phyloP scores from a whole-genome alignment of 805 yeast genomes.

The Yamadazyma philogaea region DNA sequence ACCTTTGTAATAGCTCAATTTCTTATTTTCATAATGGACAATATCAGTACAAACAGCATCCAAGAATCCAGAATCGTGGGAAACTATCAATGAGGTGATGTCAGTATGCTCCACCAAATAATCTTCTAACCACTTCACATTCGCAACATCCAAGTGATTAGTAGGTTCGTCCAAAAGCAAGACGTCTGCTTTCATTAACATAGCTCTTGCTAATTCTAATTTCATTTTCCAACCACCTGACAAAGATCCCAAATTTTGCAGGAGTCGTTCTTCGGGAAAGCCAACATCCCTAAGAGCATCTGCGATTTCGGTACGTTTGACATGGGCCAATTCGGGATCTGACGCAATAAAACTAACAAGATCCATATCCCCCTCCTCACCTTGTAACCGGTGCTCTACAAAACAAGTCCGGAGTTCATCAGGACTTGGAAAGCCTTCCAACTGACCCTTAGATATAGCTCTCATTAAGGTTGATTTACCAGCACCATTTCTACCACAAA shows the following conservation, averaged over 20 bases:
- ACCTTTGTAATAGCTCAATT: slow-evolving; percentile 93
- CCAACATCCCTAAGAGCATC: slow-evolving; percentile 81
- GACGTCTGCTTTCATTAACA: slow-evolving; percentile 96
- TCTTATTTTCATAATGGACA: slow-evolving; percentile 93
- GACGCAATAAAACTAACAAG: slow-evolving; percentile 82
- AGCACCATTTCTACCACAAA: slow-evolving; percentile 98
- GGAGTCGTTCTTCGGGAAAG: slow-evolving; percentile 84
- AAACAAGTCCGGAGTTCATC: slow-evolving; percentile 87
- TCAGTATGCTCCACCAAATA: slow-evolving; percentile 78
- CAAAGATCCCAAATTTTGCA: slow-evolving; percentile 87
- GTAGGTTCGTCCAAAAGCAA: slow-evolving; percentile 96
- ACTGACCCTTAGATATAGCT: slow-evolving; percentile 92
- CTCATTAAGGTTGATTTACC: slow-evolving; percentile 98
- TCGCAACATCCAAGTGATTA: slow-evolving; percentile 91
- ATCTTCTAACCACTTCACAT: slow-evolving; percentile 91
- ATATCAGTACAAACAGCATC: slow-evolving; percentile 96
- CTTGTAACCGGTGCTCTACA: slow-evolving; percentile 95
- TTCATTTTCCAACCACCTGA: slow-evolving; percentile 99
- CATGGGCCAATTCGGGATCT: slow-evolving; percentile 73
- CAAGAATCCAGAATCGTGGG: slow-evolving; percentile 96
- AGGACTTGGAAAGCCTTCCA: slow-evolving; percentile 95
- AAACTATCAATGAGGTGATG: slow-evolving; percentile 91
- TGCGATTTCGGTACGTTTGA: slow-evolving; percentile 68
- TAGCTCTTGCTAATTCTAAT: slow-evolving; percentile 96
- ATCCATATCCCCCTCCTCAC: slow-evolving; percentile 88